phyloP scores from a whole-genome alignment of 1,139 yeast genomes.

The Pichia terricola region DNA sequence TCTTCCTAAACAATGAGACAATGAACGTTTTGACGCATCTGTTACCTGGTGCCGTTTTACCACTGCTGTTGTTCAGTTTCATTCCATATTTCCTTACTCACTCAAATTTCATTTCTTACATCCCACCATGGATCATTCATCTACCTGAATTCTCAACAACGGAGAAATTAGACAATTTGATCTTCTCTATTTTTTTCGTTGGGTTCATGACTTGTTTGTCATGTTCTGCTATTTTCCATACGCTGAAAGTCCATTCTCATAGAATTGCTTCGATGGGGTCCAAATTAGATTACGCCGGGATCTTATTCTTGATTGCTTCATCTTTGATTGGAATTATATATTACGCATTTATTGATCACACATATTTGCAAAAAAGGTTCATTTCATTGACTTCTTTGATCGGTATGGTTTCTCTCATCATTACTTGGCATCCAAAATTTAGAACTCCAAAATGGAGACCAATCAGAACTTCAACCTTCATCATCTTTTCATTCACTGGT shows the following conservation, averaged over 20 bases:
- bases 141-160: constrained; percentile 38
- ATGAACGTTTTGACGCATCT: constrained; percentile 77
- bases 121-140: constrained; percentile 22
- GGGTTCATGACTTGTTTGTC: constrained; percentile 56
- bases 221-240: constrained; percentile 70
- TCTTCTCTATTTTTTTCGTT: constrained; percentile 35
- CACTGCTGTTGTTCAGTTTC: constrained; percentile 21
- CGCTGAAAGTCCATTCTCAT: constrained; percentile 66
- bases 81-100: constrained; percentile 15
- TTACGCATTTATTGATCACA: constrained; percentile 56
- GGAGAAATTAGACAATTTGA: constrained; percentile 32
- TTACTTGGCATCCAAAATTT: constrained; percentile 60
- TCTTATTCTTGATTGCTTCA: constrained; percentile 63
- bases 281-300: constrained; percentile 80
- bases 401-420: constrained; percentile 53
- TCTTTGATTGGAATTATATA: constrained; percentile 65
- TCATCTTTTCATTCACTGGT: constrained; percentile 74
- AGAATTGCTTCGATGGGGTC: constrained; percentile 57
- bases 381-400: constrained; percentile 40
- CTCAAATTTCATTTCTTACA: constrained; percentile 17
- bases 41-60: constrained; percentile 47
- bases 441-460: constrained; percentile 66
- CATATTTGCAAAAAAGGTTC: constrained; percentile 27
- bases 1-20: constrained; percentile 75
- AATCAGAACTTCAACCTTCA: constrained; percentile 68